Percentiles rank a stretch among this genome's conserved stretches.
Conservation (phyloP, 345 rosid species). For the Stellera chamaejasme region DNA sequence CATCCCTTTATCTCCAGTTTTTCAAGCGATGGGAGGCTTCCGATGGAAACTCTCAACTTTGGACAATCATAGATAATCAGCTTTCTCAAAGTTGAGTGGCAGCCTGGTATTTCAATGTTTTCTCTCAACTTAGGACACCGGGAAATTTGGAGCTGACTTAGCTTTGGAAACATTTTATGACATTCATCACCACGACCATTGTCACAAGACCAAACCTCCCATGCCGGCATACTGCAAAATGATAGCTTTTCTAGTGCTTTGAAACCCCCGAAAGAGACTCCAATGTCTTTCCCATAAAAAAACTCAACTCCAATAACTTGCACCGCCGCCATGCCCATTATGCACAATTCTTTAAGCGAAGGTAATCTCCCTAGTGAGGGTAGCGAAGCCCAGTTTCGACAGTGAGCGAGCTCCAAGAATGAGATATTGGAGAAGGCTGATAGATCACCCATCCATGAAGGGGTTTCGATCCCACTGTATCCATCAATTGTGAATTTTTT, state of each 20-base stretch:
- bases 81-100: not conserved
- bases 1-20: not conserved
- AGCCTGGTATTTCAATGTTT: not conserved
- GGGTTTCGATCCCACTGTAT: slow-evolving; percentile 5
- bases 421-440: not conserved
- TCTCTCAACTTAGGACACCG: slow-evolving; percentile 6
- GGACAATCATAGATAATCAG: slow-evolving; percentile 9
- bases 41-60: not conserved
- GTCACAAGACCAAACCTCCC: slow-evolving; percentile 11
- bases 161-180: not conserved
- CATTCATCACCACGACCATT: too few species aligned
- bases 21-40: not conserved
- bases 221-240: slow-evolving; percentile 10
- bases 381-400: slow-evolving; percentile 1
- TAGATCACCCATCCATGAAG: slow-evolving; percentile 9
- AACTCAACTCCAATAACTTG: slow-evolving; percentile 11
- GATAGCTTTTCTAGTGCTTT: slow-evolving; percentile 9
- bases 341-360: slow-evolving; percentile 7
- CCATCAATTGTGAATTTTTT: not conserved
- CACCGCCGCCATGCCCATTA: slow-evolving; percentile 8
- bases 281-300: not conserved
- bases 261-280: slow-evolving; percentile 1
- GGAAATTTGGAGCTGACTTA: not conserved
- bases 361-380: slow-evolving; percentile 13
- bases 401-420: not conserved